Base-by-base conservation (phyloP, 2,329 filamentous ascomycete species). In the Fusarium temperatum region DNA sequence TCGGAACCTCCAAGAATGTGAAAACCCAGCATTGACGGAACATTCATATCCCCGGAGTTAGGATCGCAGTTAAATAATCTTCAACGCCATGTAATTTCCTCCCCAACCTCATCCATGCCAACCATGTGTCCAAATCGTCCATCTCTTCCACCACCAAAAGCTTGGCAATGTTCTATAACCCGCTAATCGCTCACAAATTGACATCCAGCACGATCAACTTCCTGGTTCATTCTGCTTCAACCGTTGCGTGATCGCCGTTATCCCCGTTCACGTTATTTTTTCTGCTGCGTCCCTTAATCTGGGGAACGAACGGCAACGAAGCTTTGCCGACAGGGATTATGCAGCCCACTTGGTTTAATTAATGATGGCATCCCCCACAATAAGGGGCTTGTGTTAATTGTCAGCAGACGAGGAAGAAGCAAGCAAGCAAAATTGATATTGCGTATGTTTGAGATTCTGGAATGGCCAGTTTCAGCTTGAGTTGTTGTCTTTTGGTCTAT, bases 291-390 rank as follows among this genome's bases (percentile, higher is more conserved):
- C 51, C 67, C 53, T 59, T 60, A 70, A 70, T 70, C 66, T 66
- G 66, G 67, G 66, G 66, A 68, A 35, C 36, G n/a, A 41, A 51
- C 44, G 51, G 64, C 24, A 38, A 59, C 32, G n/a, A 35, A 26
- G 18, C 32, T 42, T 56, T 42, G 26, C 18, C 7, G 53, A 66
- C 62, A 62, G 56, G 63, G 71, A 53, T 71, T 10, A 20, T 36
- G 24, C 18, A 48, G 24, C 55, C 75, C 75, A 77, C 75, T 75
- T 75, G 66, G 74, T 77, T 77, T 70, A 78, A 77, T 77, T 70
- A 70, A 39, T 5, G 57, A 76, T 42, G 35, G 48, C 67, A 66
- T 68, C 73, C 70, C 67, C 73, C 73, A 75, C 69, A 73, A 53
- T 63, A 64, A 75, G 65, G 72, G 72, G 72, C 28, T 30, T 11